Conservation (phyloP, 768 basidiomycete genomes). For the Mycena metata region DNA sequence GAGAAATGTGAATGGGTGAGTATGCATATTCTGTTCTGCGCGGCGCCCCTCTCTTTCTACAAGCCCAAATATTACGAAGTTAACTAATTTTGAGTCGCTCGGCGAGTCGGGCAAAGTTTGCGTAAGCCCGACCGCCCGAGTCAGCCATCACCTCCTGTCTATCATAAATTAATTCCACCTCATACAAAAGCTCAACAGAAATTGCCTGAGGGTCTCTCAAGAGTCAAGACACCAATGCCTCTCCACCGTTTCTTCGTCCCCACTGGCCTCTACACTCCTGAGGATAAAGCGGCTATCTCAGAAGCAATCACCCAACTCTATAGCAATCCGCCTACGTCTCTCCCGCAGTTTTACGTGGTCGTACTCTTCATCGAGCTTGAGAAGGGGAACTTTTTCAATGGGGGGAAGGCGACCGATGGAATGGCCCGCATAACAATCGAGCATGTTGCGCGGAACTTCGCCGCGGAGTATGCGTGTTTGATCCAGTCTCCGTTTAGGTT, state of each 20-base stretch:
- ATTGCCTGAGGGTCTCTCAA: too few species aligned
- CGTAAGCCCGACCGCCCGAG: too few species aligned
- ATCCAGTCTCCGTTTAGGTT: not conserved
- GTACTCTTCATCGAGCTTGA: slow-evolving; percentile 40
- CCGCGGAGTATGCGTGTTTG: slow-evolving; percentile 10
- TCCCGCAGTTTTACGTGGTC: slow-evolving; percentile 38
- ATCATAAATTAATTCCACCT: too few species aligned
- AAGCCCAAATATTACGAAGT: too few species aligned
- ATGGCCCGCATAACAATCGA: slow-evolving; percentile 37
- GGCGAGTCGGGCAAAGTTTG: too few species aligned
- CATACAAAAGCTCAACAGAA: too few species aligned
- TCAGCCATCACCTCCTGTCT: too few species aligned
- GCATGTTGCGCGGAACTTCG: slow-evolving; percentile 35
- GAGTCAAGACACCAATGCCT: slow-evolving; percentile 34
- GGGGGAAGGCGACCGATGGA: slow-evolving; percentile 18
- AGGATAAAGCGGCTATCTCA: slow-evolving; percentile 36
- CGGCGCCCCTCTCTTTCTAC: too few species aligned
- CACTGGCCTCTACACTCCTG: slow-evolving; percentile 31
- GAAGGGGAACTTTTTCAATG: slow-evolving; percentile 31
- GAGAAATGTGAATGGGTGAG: too few species aligned
- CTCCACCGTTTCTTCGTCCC: slow-evolving; percentile 39
- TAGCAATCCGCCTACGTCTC: not conserved
- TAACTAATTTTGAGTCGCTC: too few species aligned
- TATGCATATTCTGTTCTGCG: too few species aligned
- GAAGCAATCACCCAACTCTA: slow-evolving; percentile 35